Base-by-base conservation (phyloP, 1,139 yeast species). In the Geotrichum citri-aurantii region DNA sequence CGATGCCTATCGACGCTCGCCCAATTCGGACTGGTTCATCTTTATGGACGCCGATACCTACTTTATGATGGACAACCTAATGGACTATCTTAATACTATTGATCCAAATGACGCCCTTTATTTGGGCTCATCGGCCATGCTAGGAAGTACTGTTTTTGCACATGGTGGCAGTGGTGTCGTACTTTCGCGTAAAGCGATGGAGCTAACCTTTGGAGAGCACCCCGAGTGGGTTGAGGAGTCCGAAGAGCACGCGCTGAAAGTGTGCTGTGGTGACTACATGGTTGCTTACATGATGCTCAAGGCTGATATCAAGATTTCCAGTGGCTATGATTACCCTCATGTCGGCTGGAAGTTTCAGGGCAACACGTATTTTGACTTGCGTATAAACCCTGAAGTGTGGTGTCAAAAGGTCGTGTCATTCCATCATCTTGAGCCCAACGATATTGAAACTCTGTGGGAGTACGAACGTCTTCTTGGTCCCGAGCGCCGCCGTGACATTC, bases 161-260 rank as follows among this genome's bases (percentile, higher is more conserved):
- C 75, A 73, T 57, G 77, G 77, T 3, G 77, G 77, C 14, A 66
- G 73, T 10, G 77, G 73, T 2, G 73, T 73, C 1, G 71, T 73
- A 8, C 59, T 74, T 8, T 73, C 76, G 3, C 65, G 67, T 1
- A 72, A 65, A 10, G 70, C 73, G 1, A 66, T 73, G 72, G 62
- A 66, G 44, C 62, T 62, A 37, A 23, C 56, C 7, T n/a, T 60
- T 24, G 59, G 58, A 1, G 52, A 46, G n/a, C 66, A 66, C 48
- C 68, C 70, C 14, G 69, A 71, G 40, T 63, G 66, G 51, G 64
- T 65, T 11, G 17, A 27, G 1, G 56, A 63, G 54, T 69, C 68
- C 52, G 73, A 71, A 48, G 57, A 64, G 23, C 59, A 61, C 21
- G 66, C 74, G 2, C 60, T 65, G 26, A 52, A 62, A 12, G 67